Percentiles rank a stretch among this genome's conserved stretches.
Conservation (phyloP, 2,329 filamentous ascomycete species). For the Microdochium paspali region DNA sequence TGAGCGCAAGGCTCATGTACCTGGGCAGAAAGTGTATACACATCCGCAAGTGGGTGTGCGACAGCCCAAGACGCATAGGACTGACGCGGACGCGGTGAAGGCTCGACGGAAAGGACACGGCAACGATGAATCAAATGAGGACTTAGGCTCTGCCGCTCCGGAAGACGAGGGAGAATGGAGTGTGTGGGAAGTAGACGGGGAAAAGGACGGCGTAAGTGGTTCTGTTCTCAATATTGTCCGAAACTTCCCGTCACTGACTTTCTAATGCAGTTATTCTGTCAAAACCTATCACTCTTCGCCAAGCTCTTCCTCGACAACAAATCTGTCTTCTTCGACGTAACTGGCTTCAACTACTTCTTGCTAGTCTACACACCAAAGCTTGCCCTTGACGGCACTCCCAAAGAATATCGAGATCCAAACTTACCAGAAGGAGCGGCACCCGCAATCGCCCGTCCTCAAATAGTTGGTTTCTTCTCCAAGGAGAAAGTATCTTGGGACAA, state of each 20-base stretch:
- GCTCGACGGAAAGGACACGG: constrained; percentile 27
- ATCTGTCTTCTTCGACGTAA: constrained; percentile 94
- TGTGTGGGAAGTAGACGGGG: constrained; percentile 89
- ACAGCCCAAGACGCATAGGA: constrained; percentile 21
- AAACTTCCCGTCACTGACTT: constrained; percentile 1
- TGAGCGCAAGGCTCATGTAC: constrained; percentile 37
- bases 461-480: constrained; percentile 97
- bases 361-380: constrained; percentile 59
- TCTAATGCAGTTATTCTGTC: constrained; percentile 65
- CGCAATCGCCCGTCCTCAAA: constrained; percentile 31
- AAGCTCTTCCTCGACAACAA: constrained; percentile 98
- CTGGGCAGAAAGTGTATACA: constrained; percentile 66
- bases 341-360: constrained; percentile 89
- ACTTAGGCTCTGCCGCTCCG: constrained; percentile 32
- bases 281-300: constrained; percentile 91
- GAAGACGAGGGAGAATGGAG: constrained; percentile 65
- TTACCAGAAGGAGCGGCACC: constrained; percentile 6
- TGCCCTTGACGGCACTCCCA: constrained; percentile 1
- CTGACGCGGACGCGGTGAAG: constrained; percentile 14
- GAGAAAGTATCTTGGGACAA: constrained; percentile 99
- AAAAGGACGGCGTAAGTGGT: constrained; percentile 58
- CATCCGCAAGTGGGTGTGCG: constrained; percentile 33
- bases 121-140: constrained; percentile 15
- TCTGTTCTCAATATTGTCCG: neutral
- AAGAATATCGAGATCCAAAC: constrained; percentile 1